A percentile compares a stretch with the other conserved stretches of the same genome.
Evolutionary conservation across 805 yeast species (phyloP).

Genomic region (Kodamaea sagamina): DNA sequence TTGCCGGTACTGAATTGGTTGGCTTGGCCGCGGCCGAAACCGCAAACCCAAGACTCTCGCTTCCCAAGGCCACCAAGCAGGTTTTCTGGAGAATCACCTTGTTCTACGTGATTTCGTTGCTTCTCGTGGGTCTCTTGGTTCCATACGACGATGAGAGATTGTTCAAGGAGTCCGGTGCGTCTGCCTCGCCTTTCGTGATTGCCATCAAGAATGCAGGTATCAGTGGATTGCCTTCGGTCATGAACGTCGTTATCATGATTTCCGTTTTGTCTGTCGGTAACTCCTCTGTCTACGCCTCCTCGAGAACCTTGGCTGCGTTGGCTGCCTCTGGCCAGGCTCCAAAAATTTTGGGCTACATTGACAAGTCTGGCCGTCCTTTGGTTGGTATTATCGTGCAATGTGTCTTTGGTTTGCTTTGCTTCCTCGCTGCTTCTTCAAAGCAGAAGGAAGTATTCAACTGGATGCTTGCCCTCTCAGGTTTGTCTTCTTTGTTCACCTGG

Average conservation of each 20-base stretch:
- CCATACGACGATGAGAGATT: conserved; percentile 58
- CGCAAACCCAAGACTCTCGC: conserved; percentile 61
- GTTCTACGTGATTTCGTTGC: conserved; percentile 62
- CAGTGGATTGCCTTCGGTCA: conserved; percentile 62
- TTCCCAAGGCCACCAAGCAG: conserved; percentile 77
- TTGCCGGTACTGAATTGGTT: conserved; percentile 72
- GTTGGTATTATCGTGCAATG: conserved; percentile 61
- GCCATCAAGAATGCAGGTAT: conserved; percentile 70
- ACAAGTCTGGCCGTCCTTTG: conserved; percentile 76
- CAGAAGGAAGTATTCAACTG: conserved; percentile 66
- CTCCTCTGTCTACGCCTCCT: conserved; percentile 68
- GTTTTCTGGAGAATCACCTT: conserved; percentile 79
- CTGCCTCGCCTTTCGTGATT: conserved; percentile 75
- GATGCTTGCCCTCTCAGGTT: conserved; percentile 76
- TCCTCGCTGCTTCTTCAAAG: conserved; percentile 60
- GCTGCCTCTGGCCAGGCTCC: conserved; percentile 71
- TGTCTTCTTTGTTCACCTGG: conserved; percentile 81
- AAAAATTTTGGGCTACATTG: conserved; percentile 62
- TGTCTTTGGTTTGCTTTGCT: conserved; percentile 58
- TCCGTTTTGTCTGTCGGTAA: conserved; percentile 75
- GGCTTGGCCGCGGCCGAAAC: conserved; percentile 81
- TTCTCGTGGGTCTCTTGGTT: conserved; percentile 66
- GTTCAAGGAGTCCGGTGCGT: conserved; percentile 50
- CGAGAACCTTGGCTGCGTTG: conserved; percentile 67
- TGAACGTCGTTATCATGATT: conserved; percentile 70